Base-by-base conservation (phyloP, 331 rosid genomes). In the Stylosanthes scabra region DNA sequence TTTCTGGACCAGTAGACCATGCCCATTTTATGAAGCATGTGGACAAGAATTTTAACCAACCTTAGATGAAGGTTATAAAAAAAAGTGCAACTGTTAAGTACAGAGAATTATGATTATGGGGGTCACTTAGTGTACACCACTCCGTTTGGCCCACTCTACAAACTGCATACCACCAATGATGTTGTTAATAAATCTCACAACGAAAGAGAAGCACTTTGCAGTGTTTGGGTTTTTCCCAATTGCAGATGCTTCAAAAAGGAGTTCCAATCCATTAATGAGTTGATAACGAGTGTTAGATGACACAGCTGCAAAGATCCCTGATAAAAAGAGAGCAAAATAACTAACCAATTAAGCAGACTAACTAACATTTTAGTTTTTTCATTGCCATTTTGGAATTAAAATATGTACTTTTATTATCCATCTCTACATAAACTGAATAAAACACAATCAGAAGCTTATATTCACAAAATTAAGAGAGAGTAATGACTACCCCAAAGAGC, bases 131-230 rank as follows among this genome's bases (percentile, higher is more conserved):
- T 92, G 94, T 59, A 92, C 89, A 12, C 97, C 97, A 49, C 96
- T 90, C 89, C 11, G 74, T 74, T 81, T 90, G 29, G 97, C 97
- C 96, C 97, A 92, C 74, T 92, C 96, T 42, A 92, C 82, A 63
- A 92, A 92, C 79, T 92, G 96, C 97, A 92, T 92, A 34, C 97
- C 93, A 51, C 94, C 96, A 11, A 87, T 79, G 27, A 94, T 74
- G 78, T 91, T 94, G 90, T 94, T 94, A 13, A 91, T 90, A 37
- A 89, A 91, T 40, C 99, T 74, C 45, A 91, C 91, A 11, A 95
- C 91, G 0, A 94, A 87, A 0, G 99, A 91, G 83, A 94, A 94
- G 9, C 90, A 87, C 93, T 87, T 57, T n/a, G 99, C 97, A 41
- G 89, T 89, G 27, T 85, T 85, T 0, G 96, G 97, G 70, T 88